phyloP scores from a whole-genome alignment of 228 moss, liverwort and hornwort species.

The Sphagnum magellanicum region DNA sequence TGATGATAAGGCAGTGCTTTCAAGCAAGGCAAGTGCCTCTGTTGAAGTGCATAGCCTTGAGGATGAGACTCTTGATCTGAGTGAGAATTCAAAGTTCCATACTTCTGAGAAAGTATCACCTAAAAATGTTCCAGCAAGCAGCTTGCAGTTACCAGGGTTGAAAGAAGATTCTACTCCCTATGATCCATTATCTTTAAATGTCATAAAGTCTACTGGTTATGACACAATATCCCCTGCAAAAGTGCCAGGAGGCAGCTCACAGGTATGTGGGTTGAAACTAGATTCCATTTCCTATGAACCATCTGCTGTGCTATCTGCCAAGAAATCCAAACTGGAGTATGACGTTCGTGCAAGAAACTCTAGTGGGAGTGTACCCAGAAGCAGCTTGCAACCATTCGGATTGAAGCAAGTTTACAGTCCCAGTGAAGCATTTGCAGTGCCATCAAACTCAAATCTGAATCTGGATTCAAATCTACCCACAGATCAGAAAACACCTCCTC shows the following conservation, averaged over 20 bases:
- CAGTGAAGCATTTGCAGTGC: background rate
- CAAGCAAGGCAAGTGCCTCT: conserved; percentile 31
- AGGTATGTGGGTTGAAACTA: conserved; percentile 21
- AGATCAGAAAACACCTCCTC: background rate
- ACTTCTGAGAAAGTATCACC: conserved; percentile 10
- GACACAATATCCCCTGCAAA: conserved; percentile 7
- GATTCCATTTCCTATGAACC: conserved; percentile 16
- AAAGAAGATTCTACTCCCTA: conserved; percentile 14
- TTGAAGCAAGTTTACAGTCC: background rate
- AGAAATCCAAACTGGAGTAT: background rate
- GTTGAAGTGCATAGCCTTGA: conserved; percentile 24
- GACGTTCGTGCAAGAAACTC: background rate
- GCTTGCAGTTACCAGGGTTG: conserved; percentile 17
- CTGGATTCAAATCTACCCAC: background rate
- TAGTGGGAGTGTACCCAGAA: background rate
- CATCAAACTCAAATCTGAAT: background rate
- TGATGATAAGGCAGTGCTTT: conserved; percentile 22
- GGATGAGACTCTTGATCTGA: conserved; percentile 14
- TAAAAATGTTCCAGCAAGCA: conserved; percentile 6
- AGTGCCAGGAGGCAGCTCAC: conserved; percentile 6
- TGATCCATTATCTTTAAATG: conserved; percentile 3
- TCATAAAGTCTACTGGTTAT: conserved; percentile 12
- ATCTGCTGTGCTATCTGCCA: conserved; percentile 13
- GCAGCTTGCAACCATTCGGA: background rate
- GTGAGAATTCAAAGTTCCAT: conserved; percentile 21